These are phyloP conservation scores for Agrocybe pediades DNA, from an alignment of 768 basidiomycete species.

Conservation along the genomic window DNA sequence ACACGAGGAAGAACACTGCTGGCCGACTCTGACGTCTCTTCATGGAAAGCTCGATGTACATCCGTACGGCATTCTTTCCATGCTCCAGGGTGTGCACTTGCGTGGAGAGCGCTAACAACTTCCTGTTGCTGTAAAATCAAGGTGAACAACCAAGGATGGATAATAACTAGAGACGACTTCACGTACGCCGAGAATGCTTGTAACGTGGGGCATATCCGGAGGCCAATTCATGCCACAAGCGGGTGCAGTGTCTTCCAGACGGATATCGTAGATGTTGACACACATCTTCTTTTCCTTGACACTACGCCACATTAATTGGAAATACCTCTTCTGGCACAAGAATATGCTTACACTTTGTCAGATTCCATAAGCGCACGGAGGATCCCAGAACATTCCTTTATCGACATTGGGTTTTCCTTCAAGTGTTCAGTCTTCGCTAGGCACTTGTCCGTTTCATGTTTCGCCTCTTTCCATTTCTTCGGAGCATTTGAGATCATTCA, in stretches of 20 bases:
- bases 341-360: constrained; percentile 39
- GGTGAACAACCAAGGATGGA: constrained; percentile 5
- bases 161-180: neutral
- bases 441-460: constrained; percentile 63
- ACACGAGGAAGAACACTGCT: constrained; percentile 78
- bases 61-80: constrained; percentile 87
- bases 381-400: constrained; percentile 61
- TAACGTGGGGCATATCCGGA: constrained; percentile 75
- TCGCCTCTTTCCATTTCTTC: constrained; percentile 66
- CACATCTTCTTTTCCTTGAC: constrained; percentile 74
- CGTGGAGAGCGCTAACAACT: constrained; percentile 85
- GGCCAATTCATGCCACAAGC: constrained; percentile 99
- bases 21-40: constrained; percentile 61
- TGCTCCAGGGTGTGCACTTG: constrained; percentile 66
- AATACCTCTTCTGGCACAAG: neutral
- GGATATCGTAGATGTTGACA: constrained; percentile 93
- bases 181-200: constrained; percentile 79
- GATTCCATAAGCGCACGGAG: constrained; percentile 44
- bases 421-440: constrained; percentile 42
- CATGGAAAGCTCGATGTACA: constrained; percentile 64
- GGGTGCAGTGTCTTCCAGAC: constrained; percentile 81
- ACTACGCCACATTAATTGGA: constrained; percentile 34
- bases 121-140: constrained; percentile 62
- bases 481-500: neutral
- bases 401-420: constrained; percentile 58